Evolutionary conservation across 345 rosid species (phyloP).

Genomic region (Arabidopsis arenosa): DNA sequence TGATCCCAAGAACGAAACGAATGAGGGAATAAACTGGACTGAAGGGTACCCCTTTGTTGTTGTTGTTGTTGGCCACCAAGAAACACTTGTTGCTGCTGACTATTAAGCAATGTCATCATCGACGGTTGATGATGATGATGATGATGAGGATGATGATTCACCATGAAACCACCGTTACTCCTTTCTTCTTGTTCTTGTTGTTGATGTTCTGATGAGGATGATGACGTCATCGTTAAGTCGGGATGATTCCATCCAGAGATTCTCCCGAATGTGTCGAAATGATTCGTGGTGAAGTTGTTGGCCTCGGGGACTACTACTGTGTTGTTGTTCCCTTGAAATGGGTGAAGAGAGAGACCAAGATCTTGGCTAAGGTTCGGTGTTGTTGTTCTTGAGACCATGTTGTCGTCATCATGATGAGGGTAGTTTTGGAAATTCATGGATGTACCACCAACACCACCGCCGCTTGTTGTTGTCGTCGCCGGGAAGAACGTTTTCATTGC

Average conservation of each 20-base stretch:
- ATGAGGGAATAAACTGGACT: constrained; percentile 68
- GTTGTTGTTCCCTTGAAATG: constrained; percentile 50
- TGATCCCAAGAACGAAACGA: constrained; percentile 64
- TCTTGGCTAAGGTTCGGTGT: constrained; percentile 53
- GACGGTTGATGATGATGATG: constrained; percentile 45
- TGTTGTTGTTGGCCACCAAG: constrained; percentile 55
- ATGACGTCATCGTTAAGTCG: constrained; percentile 44
- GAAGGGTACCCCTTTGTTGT: constrained; percentile 82
- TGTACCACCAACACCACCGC: constrained; percentile 14
- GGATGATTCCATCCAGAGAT: constrained; percentile 56
- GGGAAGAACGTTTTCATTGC: constrained; percentile 77
- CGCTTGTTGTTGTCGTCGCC: constrained; percentile 44
- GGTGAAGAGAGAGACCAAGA: constrained; percentile 71
- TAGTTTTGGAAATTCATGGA: constrained; percentile 62
- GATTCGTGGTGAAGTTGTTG: constrained; percentile 38
- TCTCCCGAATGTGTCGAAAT: constrained; percentile 51
- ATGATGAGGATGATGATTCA: constrained; percentile 41
- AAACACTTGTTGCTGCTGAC: constrained; percentile 51
- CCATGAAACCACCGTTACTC: constrained; percentile 48
- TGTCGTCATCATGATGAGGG: constrained; percentile 47
- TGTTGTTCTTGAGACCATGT: constrained; percentile 55
- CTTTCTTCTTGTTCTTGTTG: constrained; percentile 47
- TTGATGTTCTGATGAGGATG: constrained; percentile 45
- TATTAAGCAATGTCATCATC: constrained; percentile 46
- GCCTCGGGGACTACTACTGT: constrained; percentile 36